Percentiles rank a stretch among this genome's conserved stretches.
These are phyloP conservation scores for Leccinum fibrillosum DNA, from an alignment of 768 basidiomycete genomes.

Conservation along the genomic window DNA sequence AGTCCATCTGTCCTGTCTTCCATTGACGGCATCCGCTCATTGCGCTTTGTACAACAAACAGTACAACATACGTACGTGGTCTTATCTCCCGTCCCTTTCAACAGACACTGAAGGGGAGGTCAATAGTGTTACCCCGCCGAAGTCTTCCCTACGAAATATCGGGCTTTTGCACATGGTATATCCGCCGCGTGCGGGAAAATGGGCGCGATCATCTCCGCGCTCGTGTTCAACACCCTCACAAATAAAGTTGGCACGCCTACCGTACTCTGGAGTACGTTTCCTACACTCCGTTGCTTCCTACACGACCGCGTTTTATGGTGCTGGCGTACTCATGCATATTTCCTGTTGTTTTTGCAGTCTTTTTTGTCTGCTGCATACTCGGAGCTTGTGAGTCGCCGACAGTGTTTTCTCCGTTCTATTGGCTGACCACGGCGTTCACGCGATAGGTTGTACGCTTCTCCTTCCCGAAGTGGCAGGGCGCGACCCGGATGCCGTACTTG, in stretches of 20 bases:
- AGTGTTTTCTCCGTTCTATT: too few relatives aligned
- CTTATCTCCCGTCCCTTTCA: too few relatives aligned
- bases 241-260: constrained; percentile 58
- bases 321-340: not conserved
- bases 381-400: constrained; percentile 42
- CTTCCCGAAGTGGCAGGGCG: constrained; percentile 51
- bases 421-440: not conserved
- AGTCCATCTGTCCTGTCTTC: constrained; percentile 15
- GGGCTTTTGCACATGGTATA: constrained; percentile 38
- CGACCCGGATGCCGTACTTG: constrained; percentile 47
- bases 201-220: constrained; percentile 74
- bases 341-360: constrained; percentile 42
- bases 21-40: not conserved
- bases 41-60: constrained; percentile 13
- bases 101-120: not conserved
- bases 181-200: constrained; percentile 71
- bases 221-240: constrained; percentile 66
- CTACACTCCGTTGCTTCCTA: not conserved
- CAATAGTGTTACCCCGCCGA: constrained; percentile 67
- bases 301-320: not conserved
- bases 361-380: constrained; percentile 58
- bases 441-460: constrained; percentile 39
- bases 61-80: constrained; percentile 49
- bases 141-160: constrained; percentile 72
- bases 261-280: constrained; percentile 67